Percentiles rank a stretch among this genome's conserved stretches.
Evolutionary conservation across 2,329 filamentous ascomycete species (phyloP).

Genomic region (Sporothrix pseudoabietina): DNA sequence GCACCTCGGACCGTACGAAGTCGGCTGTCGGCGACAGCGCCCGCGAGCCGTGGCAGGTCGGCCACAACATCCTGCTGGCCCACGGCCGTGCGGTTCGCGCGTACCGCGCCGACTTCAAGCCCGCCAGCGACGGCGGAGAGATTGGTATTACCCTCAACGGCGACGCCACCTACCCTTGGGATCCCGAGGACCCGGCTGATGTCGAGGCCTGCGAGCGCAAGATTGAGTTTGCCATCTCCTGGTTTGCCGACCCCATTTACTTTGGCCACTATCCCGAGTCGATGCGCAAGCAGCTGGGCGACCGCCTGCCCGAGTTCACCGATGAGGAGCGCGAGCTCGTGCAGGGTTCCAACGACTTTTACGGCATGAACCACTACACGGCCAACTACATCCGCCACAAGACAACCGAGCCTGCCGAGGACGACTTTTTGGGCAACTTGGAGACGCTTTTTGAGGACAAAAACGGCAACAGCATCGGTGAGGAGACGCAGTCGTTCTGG

Average conservation of each 20-base stretch:
- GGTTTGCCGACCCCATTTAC: constrained; percentile 89
- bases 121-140: constrained; percentile 64
- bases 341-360: constrained; percentile 87
- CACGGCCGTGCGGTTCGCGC: constrained; percentile 80
- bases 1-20: constrained; percentile 72
- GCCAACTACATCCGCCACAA: constrained; percentile 82
- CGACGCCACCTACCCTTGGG: constrained; percentile 81
- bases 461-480: constrained; percentile 71
- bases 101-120: constrained; percentile 81
- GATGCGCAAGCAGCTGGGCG: constrained; percentile 79
- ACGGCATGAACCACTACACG: constrained; percentile 93
- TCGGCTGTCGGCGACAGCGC: constrained; percentile 71
- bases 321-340: constrained; percentile 72
- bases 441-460: constrained; percentile 73
- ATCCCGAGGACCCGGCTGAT: constrained; percentile 72
- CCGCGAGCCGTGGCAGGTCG: constrained; percentile 79
- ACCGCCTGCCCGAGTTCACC: constrained; percentile 74
- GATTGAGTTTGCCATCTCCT: constrained; percentile 83
- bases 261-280: constrained; percentile 80
- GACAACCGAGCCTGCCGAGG: constrained; percentile 58
- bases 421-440: constrained; percentile 76
- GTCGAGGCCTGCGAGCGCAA: constrained; percentile 77
- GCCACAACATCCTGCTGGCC: constrained; percentile 77
- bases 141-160: constrained; percentile 90
- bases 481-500: constrained; percentile 82